Evolutionary conservation across 768 basidiomycete species (phyloP).

Genomic region (Exidia glandulosa): DNA sequence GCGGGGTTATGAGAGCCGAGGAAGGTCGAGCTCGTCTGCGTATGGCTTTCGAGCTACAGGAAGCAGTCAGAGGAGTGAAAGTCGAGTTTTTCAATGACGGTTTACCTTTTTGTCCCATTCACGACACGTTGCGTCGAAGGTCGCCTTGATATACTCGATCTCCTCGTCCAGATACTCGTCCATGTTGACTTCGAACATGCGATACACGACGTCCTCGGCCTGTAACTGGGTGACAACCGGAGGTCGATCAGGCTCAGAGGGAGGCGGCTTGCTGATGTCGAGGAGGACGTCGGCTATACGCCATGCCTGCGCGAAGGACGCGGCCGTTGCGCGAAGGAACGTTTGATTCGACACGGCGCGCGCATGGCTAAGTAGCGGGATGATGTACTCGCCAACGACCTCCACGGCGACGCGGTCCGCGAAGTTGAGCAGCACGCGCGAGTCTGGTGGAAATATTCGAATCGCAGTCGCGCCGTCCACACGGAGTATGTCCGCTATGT

Average conservation of each 20-base stretch:
- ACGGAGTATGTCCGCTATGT: slow-evolving; percentile 48
- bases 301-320: slow-evolving; percentile 82
- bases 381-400: slow-evolving; percentile 85
- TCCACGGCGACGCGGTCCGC: slow-evolving; percentile 77
- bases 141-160: slow-evolving; percentile 64
- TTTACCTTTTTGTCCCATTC: slow-evolving; percentile 78
- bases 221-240: slow-evolving; percentile 33
- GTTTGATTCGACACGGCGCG: slow-evolving; percentile 58
- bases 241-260: slow-evolving; percentile 13
- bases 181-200: slow-evolving; percentile 95
- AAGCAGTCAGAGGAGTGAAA: background rate
- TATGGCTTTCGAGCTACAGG: slow-evolving; percentile 5
- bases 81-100: slow-evolving; percentile 6
- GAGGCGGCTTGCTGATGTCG: slow-evolving; percentile 31
- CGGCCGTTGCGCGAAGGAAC: slow-evolving; percentile 79
- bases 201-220: slow-evolving; percentile 83
- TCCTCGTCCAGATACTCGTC: slow-evolving; percentile 97
- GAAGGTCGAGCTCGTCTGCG: slow-evolving; percentile 29
- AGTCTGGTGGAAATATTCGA: slow-evolving; percentile 72
- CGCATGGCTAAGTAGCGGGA: slow-evolving; percentile 63
- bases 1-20: slow-evolving; percentile 81
- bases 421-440: slow-evolving; percentile 70
- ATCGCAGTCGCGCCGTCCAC: slow-evolving; percentile 75
- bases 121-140: slow-evolving; percentile 63
- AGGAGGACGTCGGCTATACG: slow-evolving; percentile 71